Conservation (phyloP, 176 grass and related monocot species). For the Aegilops speltoides region DNA sequence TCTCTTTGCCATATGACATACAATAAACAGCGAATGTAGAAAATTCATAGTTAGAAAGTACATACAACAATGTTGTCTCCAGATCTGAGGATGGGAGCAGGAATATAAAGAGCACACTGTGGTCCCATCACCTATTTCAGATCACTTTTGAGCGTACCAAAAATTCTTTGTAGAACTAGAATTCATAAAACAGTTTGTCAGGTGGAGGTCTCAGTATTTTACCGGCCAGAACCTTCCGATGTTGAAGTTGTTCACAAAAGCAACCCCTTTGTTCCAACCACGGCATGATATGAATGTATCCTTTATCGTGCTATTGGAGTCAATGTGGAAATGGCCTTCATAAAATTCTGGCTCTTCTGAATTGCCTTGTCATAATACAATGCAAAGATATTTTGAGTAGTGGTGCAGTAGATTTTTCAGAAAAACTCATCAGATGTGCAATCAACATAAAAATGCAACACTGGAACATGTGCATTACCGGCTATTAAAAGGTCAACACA, state of each 20-base stretch:
- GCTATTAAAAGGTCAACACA: background rate
- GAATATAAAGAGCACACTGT: slow-evolving; percentile 86
- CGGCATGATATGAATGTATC: slow-evolving; percentile 96
- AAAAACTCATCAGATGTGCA: background rate
- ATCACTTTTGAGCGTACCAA: slow-evolving; percentile 6
- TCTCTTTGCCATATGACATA: background rate
- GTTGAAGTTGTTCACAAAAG: slow-evolving; percentile 96
- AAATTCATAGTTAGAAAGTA: background rate
- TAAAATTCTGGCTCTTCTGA: slow-evolving; percentile 67
- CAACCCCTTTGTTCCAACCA: slow-evolving; percentile 95
- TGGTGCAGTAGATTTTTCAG: background rate
- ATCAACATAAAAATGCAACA: background rate
- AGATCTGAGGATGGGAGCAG: slow-evolving; percentile 67
- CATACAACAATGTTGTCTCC: slow-evolving; percentile 81
- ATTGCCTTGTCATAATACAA: slow-evolving; percentile 34
- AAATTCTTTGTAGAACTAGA: background rate
- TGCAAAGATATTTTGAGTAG: background rate
- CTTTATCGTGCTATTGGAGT: slow-evolving; percentile 42
- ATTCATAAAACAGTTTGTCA: background rate
- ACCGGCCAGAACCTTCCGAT: slow-evolving; percentile 98
- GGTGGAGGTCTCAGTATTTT: slow-evolving; percentile 25
- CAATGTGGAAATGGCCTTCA: slow-evolving; percentile 66
- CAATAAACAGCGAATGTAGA: background rate
- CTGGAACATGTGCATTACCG: background rate
- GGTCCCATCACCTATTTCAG: slow-evolving; percentile 64